Percentiles rank a stretch among this genome's conserved stretches.
Conservation (phyloP, 768 basidiomycete species). For the Mrakia frigida region DNA sequence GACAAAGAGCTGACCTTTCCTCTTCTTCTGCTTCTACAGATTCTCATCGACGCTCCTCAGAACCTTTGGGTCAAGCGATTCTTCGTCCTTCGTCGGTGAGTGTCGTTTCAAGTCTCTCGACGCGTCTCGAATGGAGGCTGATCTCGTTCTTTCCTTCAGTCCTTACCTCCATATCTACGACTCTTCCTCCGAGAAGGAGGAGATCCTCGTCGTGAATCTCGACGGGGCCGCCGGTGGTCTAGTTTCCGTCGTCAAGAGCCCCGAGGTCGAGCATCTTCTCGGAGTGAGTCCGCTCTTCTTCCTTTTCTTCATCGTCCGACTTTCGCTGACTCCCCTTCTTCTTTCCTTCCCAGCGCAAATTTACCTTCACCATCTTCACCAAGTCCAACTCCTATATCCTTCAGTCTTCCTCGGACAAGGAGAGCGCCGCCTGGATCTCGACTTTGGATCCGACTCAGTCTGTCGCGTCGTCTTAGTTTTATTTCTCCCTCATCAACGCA, state of each 20-base stretch:
- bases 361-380: constrained; percentile 86
- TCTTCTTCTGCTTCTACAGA: constrained; percentile 42
- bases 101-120: not conserved
- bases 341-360: constrained; percentile 57
- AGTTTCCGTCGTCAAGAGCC: constrained; percentile 47
- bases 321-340: not conserved
- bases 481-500: not conserved
- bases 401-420: constrained; percentile 72
- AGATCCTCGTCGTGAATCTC: constrained; percentile 73
- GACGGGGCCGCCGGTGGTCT: constrained; percentile 50
- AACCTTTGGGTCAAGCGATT: constrained; percentile 77
- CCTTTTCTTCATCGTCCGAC: not conserved
- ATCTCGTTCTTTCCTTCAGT: constrained; percentile 47
- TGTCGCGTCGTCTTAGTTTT: too few species aligned
- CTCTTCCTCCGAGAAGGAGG: constrained; percentile 77
- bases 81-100: constrained; percentile 80
- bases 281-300: constrained; percentile 56
- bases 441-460: constrained; percentile 65
- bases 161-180: constrained; percentile 85
- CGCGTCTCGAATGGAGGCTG: not conserved
- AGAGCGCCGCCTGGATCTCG: constrained; percentile 74
- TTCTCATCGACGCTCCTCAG: constrained; percentile 72
- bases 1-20: not conserved
- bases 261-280: constrained; percentile 78
- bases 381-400: constrained; percentile 86